Percentiles rank a stretch among this genome's conserved stretches.
These are phyloP conservation scores for Barnettozyma sucrosica DNA, from an alignment of 805 yeast species.

Conservation along the genomic window DNA sequence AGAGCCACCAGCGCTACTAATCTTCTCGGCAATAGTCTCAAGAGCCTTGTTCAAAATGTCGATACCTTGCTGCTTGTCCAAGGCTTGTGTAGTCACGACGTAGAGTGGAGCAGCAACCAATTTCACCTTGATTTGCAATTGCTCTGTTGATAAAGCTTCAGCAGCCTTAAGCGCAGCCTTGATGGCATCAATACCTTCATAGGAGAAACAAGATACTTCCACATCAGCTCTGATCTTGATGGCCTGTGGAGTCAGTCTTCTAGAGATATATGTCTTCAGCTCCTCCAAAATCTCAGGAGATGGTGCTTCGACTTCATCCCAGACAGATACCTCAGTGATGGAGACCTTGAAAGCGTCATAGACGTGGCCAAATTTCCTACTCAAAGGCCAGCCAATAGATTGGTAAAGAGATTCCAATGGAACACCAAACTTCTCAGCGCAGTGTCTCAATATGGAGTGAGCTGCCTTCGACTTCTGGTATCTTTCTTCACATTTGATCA, in stretches of 20 bases:
- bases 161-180: conserved; percentile 84
- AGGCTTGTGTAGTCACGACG: conserved; percentile 86
- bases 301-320: conserved; percentile 73
- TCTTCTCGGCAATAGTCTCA: conserved; percentile 62
- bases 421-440: conserved; percentile 92
- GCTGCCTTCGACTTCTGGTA: conserved; percentile 96
- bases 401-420: conserved; percentile 82
- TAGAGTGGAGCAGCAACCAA: conserved; percentile 97
- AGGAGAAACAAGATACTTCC: conserved; percentile 93
- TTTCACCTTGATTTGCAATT: conserved; percentile 85
- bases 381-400: conserved; percentile 95
- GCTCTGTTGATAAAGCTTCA: conserved; percentile 76
- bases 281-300: conserved; percentile 73
- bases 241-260: conserved; percentile 96
- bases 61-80: conserved; percentile 87
- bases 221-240: conserved; percentile 98
- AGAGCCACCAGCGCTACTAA: conserved; percentile 72
- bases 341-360: conserved; percentile 96
- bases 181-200: conserved; percentile 97
- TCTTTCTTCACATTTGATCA: conserved; percentile 94
- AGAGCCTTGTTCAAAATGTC: conserved; percentile 75
- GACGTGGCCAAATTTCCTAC: conserved; percentile 93
- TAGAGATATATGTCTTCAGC: conserved; percentile 77
- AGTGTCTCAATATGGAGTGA: conserved; percentile 95
- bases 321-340: conserved; percentile 81